phyloP scores from a whole-genome alignment of 1,284 basidiomycete genomes.

The Tilletiopsis washingtonensis region DNA sequence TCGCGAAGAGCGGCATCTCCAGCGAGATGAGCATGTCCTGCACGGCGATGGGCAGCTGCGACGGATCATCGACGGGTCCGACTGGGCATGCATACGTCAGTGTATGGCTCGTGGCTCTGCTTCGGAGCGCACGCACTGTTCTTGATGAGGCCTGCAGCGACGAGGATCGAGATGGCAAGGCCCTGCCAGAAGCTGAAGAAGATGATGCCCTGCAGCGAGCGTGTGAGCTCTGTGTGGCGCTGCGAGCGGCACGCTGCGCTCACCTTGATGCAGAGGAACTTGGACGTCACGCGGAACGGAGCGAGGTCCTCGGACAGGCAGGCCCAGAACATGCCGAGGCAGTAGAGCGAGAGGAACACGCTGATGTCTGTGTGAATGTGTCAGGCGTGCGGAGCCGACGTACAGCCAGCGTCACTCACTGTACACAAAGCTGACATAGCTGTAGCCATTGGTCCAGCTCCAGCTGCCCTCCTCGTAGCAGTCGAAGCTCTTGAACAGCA shows the following conservation, averaged over 20 bases:
- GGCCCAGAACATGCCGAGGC: constrained; percentile 43
- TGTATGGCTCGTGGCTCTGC: background rate
- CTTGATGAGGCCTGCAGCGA: constrained; percentile 68
- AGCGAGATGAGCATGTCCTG: constrained; percentile 62
- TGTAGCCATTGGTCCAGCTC: constrained; percentile 73
- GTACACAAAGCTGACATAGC: constrained; percentile 60
- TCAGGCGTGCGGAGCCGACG: background rate
- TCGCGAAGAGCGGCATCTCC: constrained; percentile 95
- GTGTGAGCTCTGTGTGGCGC: background rate
- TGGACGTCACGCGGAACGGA: constrained; percentile 39
- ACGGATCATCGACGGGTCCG: constrained; percentile 72
- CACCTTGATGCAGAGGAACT: constrained; percentile 85
- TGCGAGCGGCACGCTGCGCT: constrained; percentile 52
- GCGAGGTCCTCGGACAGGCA: constrained; percentile 35
- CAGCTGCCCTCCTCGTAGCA: constrained; percentile 80
- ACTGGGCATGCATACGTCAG: constrained; percentile 5
- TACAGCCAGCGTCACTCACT: constrained; percentile 19
- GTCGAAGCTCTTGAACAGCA: constrained; percentile 75
- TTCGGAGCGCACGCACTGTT: constrained; percentile 50
- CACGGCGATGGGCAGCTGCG: constrained; percentile 49
- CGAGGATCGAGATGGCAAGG: constrained; percentile 75
- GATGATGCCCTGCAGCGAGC: constrained; percentile 56
- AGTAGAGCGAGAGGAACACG: constrained; percentile 50
- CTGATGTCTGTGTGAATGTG: constrained; percentile 44
- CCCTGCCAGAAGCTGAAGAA: constrained; percentile 97